These are phyloP conservation scores for Cenchrus purpureus DNA, from an alignment of 176 grass and related monocot genomes.

Conservation along the genomic window DNA sequence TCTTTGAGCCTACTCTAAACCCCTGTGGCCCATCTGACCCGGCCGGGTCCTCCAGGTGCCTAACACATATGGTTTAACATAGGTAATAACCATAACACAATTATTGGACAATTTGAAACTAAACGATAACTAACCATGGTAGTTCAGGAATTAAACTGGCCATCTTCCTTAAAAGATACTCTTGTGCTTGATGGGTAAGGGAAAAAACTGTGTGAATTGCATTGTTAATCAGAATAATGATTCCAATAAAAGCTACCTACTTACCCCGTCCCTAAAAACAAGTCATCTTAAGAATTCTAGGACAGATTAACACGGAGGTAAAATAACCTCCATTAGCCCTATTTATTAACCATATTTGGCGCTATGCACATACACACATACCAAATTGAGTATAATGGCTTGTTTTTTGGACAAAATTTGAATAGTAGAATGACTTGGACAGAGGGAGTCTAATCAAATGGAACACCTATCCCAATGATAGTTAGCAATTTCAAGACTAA, in stretches of 20 bases:
- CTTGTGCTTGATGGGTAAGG: not conserved
- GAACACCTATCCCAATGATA: not conserved
- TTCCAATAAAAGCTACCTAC: not conserved
- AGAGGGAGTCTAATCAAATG: too few species aligned
- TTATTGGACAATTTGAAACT: slow-evolving; percentile 4
- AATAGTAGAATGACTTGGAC: too few species aligned
- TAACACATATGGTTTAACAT: not conserved
- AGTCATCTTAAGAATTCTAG: too few species aligned
- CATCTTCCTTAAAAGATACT: not conserved
- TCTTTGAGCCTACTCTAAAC: too few species aligned
- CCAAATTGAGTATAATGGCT: too few species aligned
- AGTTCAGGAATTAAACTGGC: slow-evolving; percentile 16
- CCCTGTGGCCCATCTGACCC: too few species aligned
- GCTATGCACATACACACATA: too few species aligned
- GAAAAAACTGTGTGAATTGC: not conserved
- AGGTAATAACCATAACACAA: slow-evolving; percentile 3
- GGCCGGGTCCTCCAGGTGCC: too few species aligned
- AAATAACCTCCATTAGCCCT: too few species aligned
- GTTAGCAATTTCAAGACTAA: slow-evolving; percentile 23
- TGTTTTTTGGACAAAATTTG: too few species aligned
- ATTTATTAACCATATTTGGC: too few species aligned
- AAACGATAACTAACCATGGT: slow-evolving; percentile 1
- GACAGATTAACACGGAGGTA: too few species aligned
- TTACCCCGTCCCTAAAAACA: not conserved
- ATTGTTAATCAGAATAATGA: not conserved